Evolutionary conservation across 2,329 filamentous ascomycete species (phyloP).

Genomic region (Ilyonectria destructans): DNA sequence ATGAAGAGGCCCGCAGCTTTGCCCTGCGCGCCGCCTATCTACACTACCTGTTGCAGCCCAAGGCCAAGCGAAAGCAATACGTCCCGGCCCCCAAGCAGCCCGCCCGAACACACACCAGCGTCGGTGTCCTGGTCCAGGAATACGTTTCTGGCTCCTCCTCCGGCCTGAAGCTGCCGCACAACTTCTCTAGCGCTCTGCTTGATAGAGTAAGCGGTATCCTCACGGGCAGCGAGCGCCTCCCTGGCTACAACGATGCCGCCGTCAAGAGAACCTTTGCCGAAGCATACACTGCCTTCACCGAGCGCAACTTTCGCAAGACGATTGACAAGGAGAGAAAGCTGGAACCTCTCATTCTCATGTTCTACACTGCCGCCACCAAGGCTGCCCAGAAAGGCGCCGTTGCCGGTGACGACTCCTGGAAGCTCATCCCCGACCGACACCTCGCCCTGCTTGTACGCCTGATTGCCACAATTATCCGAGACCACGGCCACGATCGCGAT

Average conservation of each 20-base stretch:
- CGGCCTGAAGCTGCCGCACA: conserved; percentile 71
- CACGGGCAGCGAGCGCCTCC: conserved; percentile 85
- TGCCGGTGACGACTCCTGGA: conserved; percentile 89
- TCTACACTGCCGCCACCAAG: conserved; percentile 95
- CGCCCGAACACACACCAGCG: conserved; percentile 77
- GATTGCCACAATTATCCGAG: conserved; percentile 83
- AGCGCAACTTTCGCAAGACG: conserved; percentile 87
- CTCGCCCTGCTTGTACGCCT: conserved; percentile 95
- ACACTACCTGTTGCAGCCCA: conserved; percentile 92
- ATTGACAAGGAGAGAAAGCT: conserved; percentile 96
- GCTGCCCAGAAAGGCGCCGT: conserved; percentile 82
- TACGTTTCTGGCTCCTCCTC: conserved; percentile 72
- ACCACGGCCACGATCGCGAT: conserved; percentile 88
- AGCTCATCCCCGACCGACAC: conserved; percentile 92
- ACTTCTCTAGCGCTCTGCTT: conserved; percentile 68
- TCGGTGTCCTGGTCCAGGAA: conserved; percentile 91
- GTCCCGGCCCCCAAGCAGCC: conserved; percentile 77
- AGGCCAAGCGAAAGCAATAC: conserved; percentile 91
- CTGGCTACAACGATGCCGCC: conserved; percentile 90
- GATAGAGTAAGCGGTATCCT: conserved; percentile 88
- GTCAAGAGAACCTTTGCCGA: conserved; percentile 96
- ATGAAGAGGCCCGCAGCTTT: conserved; percentile 92
- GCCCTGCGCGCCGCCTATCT: conserved; percentile 93
- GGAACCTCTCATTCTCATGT: conserved; percentile 94
- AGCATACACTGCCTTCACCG: conserved; percentile 94